Base-by-base conservation (phyloP, 2,329 filamentous ascomycete genomes). In the Pseudocercospora cruenta region DNA sequence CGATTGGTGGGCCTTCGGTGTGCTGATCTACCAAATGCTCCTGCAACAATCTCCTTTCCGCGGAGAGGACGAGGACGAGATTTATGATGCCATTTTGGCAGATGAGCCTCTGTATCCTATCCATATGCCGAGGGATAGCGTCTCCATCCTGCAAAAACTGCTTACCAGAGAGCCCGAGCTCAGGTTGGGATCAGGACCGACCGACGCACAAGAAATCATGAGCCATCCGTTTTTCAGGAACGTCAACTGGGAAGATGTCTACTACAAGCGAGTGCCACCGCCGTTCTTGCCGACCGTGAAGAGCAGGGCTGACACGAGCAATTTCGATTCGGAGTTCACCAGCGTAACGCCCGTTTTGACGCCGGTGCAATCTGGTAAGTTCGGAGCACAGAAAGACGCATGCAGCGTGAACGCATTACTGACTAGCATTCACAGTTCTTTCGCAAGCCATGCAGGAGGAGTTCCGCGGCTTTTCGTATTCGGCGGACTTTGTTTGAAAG, bases 371-470 rank as follows among this genome's bases (percentile, higher is more conserved):
- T 96, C 93, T 81, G 93, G 94, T 96, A 91, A 83, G 91, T 85
- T 65, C 62, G 43, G 62, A 8, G 36, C 24, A 22, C 24, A 10
- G 31, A 43, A 21, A 4, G 49, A 33, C 24, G 24, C 51, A 21
- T 8, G 54, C 39, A 22, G 24, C 36, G n/a, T 39, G 39, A 9
- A 36, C 59, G 47, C 24, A 9, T 33, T 39, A 70, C 73, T 78
- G 70, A 77, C 68, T 36, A 33, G 31, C 47, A 14, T 10, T 47
- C 49, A 45, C 72, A 97, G 95, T 99, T 53, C 86, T 99, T 70
- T 96, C 94, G 28, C 95, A 98, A 84, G 93, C 93, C 51, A 98
- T 98, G 94, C 95, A 99, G 83, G 95, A 99, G 83, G 94, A 99
- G 80, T 99, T 99, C 90, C 89, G 95, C 66, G 95, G 95, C 71